Evolutionary conservation across 306 rosid genomes (phyloP).

Genomic region (Lathyrus oleraceus): DNA sequence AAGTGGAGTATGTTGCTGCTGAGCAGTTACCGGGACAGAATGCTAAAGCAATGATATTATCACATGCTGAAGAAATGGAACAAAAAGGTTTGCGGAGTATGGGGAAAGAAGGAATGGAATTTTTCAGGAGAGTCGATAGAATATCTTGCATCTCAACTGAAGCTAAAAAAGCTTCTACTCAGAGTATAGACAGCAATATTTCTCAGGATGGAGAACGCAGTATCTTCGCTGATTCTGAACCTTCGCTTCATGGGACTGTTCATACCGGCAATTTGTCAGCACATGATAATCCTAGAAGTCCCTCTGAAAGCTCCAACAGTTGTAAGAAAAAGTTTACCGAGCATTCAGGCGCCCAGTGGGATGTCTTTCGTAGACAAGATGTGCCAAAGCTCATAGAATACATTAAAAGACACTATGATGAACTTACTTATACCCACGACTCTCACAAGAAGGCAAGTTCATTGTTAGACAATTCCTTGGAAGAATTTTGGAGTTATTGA

Average conservation of each 20-base stretch:
- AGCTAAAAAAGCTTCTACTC: constrained; percentile 35
- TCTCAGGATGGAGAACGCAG: constrained; percentile 48
- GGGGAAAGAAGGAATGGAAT: constrained; percentile 51
- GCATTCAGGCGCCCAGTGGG: constrained; percentile 78
- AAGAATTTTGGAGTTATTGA: constrained; percentile 35
- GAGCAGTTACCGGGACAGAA: constrained; percentile 43
- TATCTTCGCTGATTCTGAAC: constrained; percentile 40
- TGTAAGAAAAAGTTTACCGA: constrained; percentile 34
- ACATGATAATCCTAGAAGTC: constrained; percentile 34
- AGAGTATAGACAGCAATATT: constrained; percentile 42
- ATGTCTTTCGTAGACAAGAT: constrained; percentile 92
- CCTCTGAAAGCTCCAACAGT: constrained; percentile 38
- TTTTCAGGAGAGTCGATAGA: constrained; percentile 66
- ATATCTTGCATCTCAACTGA: constrained; percentile 56
- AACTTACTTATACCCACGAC: constrained; percentile 45
- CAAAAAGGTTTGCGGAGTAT: constrained; percentile 37
- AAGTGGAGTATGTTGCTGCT: constrained; percentile 48
- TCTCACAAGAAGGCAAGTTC: constrained; percentile 52
- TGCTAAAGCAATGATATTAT: constrained; percentile 41
- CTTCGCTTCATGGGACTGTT: constrained; percentile 38
- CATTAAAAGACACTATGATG: constrained; percentile 65
- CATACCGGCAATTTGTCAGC: constrained; percentile 33
- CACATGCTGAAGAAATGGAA: constrained; percentile 45
- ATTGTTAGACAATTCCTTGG: constrained; percentile 17
- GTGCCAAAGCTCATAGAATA: constrained; percentile 85